These are phyloP conservation scores for Scedosporium minutisporum DNA, from an alignment of 2,329 filamentous ascomycete species.

Conservation along the genomic window DNA sequence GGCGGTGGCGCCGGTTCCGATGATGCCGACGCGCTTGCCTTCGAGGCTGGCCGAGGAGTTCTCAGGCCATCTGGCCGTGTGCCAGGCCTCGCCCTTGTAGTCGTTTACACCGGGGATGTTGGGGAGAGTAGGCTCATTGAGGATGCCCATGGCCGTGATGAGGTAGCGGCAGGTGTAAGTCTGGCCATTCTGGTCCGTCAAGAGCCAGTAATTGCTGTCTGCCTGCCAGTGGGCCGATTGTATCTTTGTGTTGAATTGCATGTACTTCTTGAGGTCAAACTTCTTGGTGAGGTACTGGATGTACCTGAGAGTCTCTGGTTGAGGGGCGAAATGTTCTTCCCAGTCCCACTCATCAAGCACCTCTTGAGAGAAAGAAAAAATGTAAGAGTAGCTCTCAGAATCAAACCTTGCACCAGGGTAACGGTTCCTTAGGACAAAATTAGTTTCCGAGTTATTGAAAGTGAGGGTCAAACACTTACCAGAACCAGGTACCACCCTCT, in stretches of 20 bases:
- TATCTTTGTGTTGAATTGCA: constrained; percentile 20
- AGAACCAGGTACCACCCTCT: constrained; percentile 37
- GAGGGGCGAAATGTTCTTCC: constrained; percentile 22
- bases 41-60: constrained; percentile 32
- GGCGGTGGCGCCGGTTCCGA: constrained; percentile 52
- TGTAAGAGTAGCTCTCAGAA: constrained; percentile 28
- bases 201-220: constrained; percentile 15
- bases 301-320: constrained; percentile 29
- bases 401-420: constrained; percentile 32
- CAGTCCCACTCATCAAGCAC: constrained; percentile 32
- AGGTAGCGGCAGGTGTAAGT: constrained; percentile 24
- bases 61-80: constrained; percentile 52
- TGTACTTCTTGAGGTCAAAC: constrained; percentile 28
- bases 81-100: constrained; percentile 45
- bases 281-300: constrained; percentile 32
- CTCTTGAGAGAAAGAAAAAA: constrained; percentile 30
- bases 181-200: constrained; percentile 16
- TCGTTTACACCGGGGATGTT: constrained; percentile 47
- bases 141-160: constrained; percentile 53
- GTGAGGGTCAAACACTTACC: constrained; percentile 14
- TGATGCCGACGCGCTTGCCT: constrained; percentile 45
- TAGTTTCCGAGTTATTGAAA: too few species aligned
- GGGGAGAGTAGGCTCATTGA: constrained; percentile 58
- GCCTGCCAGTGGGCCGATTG: constrained; percentile 18
- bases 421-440: constrained; percentile 20